Conservation (phyloP, 2,329 filamentous ascomycete genomes). For the Cadophora sp. region DNA sequence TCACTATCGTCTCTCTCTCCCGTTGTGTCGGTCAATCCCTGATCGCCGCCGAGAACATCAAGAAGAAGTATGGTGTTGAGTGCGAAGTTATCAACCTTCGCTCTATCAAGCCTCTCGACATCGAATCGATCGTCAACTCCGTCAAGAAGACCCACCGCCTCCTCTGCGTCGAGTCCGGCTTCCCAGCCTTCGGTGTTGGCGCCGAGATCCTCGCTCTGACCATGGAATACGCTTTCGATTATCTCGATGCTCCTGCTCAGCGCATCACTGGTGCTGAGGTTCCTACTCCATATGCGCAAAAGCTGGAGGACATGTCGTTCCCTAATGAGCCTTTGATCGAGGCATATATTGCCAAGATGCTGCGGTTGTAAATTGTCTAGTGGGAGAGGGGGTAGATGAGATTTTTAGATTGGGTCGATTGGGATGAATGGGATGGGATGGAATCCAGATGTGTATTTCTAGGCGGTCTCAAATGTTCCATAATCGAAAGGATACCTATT, state of each 20-base stretch:
- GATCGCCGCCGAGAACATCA: slow-evolving; percentile 85
- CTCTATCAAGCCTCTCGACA: slow-evolving; percentile 94
- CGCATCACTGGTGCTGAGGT: slow-evolving; percentile 97
- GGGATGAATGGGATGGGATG: slow-evolving; percentile 3
- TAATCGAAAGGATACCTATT: slow-evolving; percentile 33
- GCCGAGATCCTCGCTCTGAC: slow-evolving; percentile 92
- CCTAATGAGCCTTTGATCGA: slow-evolving; percentile 88
- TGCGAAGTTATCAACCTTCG: slow-evolving; percentile 98
- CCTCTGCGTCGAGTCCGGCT: slow-evolving; percentile 92
- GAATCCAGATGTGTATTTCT: slow-evolving; percentile 29
- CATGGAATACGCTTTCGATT: slow-evolving; percentile 99
- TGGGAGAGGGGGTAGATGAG: background rate
- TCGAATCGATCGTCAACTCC: slow-evolving; percentile 94
- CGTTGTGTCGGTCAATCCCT: slow-evolving; percentile 95
- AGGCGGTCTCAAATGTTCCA: slow-evolving; percentile 28
- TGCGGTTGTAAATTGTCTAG: slow-evolving; percentile 67
- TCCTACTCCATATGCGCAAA: slow-evolving; percentile 91
- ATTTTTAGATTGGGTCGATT: background rate
- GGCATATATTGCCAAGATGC: slow-evolving; percentile 86
- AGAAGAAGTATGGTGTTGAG: slow-evolving; percentile 96
- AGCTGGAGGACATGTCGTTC: slow-evolving; percentile 95
- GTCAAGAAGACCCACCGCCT: slow-evolving; percentile 98
- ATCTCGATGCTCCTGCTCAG: slow-evolving; percentile 91
- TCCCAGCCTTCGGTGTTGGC: slow-evolving; percentile 91
- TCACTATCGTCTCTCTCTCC: slow-evolving; percentile 94